A percentile compares a stretch with the other conserved stretches of the same genome.
These are phyloP conservation scores for Juglanconis oblonga DNA, from an alignment of 2,329 filamentous ascomycete species.

Conservation along the genomic window DNA sequence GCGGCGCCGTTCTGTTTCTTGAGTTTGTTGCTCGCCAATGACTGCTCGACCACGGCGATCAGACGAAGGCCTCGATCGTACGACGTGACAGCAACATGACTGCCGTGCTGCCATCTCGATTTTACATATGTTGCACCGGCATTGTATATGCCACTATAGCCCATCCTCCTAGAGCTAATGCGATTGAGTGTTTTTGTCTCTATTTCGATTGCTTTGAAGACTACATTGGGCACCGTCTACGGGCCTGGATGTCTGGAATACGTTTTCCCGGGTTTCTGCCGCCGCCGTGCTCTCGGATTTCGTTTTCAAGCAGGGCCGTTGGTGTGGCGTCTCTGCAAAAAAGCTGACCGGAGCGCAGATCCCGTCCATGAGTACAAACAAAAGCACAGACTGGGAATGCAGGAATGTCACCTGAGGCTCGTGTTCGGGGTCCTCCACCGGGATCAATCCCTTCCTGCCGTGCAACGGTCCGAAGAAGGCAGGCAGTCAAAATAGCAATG, in stretches of 20 bases:
- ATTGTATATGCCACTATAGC: background rate
- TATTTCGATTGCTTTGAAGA: too few relatives aligned
- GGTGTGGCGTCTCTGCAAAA: too few relatives aligned
- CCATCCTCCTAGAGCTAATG: background rate
- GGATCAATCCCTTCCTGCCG: conserved; percentile 11
- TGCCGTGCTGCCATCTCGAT: background rate
- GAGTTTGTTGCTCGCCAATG: background rate
- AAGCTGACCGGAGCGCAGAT: background rate
- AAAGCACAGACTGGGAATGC: background rate
- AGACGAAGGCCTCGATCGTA: background rate
- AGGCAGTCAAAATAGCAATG: background rate
- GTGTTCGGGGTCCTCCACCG: conserved; percentile 6
- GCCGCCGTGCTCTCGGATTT: background rate
- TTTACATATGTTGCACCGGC: background rate
- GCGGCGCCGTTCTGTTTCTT: background rate
- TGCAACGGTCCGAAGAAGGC: conserved; percentile 9
- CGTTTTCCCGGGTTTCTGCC: background rate
- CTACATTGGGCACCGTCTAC: background rate
- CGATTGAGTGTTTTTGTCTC: background rate
- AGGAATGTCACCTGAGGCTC: background rate
- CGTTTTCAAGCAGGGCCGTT: background rate
- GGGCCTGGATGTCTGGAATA: background rate
- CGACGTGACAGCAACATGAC: background rate
- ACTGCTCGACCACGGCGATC: background rate
- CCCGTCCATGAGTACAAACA: background rate